Base-by-base conservation (phyloP, 768 basidiomycete species). In the Leccinum subgranulosum region DNA sequence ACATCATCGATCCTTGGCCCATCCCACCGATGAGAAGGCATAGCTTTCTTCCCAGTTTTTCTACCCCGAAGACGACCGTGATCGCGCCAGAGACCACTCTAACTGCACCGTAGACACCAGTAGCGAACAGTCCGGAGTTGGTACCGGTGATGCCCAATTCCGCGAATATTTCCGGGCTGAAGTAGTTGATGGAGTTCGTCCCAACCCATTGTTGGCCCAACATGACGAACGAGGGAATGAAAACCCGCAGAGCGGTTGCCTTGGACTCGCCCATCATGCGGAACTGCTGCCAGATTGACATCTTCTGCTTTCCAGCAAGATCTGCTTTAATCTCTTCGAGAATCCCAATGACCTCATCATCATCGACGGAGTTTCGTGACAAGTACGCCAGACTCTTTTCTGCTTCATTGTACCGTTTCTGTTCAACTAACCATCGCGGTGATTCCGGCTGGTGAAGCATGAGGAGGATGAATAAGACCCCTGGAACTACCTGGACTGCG, bases 401-500 rank as follows among this genome's bases (percentile, higher is more conserved):
- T 17, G 81, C 82, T 15, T 72, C 71, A 11, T 76, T 75, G 29
- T 77, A 73, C 34, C 73, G 70, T 27, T 73, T 71, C 50, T 76
- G 73, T 63, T 82, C 81, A 23, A 79, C 80, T n/a, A 84, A 68
- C 79, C 79, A 82, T n/a, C 82, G 74, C 10, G 83, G 83, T 0
- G 82, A 83, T 61, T 84, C 83, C 6, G 81, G 79, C 55, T 82
- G 79, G 53, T 76, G 76, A 7, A 75, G 48, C 77, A 84, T 82
- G 6, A 72, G 65, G 34, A 76, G 54, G 8, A 79, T 62, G 61
- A 85, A 79, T 0, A 84, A 58, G 15, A 81, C 64, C 2, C 82
- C 81, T 3, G 82, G 84, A 41, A 85, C 61, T 51, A 83, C 63
- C 69, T 83, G 82, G 28, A 83, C 55, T 36, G 76, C 76, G 55